Conservation (phyloP, 139 green algal species). For the Chlorella sp. region DNA sequence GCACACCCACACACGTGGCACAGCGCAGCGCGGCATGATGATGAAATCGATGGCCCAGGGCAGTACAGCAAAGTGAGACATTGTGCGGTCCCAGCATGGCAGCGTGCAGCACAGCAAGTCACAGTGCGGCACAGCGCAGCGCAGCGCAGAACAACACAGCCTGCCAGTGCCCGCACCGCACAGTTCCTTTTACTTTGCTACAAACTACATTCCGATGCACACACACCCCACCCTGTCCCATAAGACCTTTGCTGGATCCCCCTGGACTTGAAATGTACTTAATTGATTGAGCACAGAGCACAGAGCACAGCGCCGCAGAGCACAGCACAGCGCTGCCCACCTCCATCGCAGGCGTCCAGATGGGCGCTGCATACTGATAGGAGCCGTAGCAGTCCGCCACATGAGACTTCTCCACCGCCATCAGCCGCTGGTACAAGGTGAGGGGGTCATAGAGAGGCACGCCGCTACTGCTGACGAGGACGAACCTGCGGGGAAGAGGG, state of each 20-base stretch:
- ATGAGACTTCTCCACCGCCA: neutral
- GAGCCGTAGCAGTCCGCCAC: neutral
- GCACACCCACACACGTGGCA: neutral
- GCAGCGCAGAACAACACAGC: too few relatives aligned
- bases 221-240: too few relatives aligned
- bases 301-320: too few relatives aligned
- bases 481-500: conserved; percentile 29
- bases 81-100: neutral
- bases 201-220: too few relatives aligned
- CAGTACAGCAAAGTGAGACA: neutral
- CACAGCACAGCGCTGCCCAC: neutral
- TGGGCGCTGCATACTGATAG: neutral
- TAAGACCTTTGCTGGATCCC: too few relatives aligned
- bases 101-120: too few relatives aligned
- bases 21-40: neutral
- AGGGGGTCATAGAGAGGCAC: conserved; percentile 41
- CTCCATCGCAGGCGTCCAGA: neutral
- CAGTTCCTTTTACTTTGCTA: too few relatives aligned
- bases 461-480: conserved; percentile 40
- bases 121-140: too few relatives aligned
- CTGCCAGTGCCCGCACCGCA: too few relatives aligned
- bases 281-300: too few relatives aligned
- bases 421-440: conserved; percentile 37
- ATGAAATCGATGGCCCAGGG: neutral
- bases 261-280: too few relatives aligned